phyloP scores from a whole-genome alignment of 805 yeast species.

The Ogataea nitratoaversa region DNA sequence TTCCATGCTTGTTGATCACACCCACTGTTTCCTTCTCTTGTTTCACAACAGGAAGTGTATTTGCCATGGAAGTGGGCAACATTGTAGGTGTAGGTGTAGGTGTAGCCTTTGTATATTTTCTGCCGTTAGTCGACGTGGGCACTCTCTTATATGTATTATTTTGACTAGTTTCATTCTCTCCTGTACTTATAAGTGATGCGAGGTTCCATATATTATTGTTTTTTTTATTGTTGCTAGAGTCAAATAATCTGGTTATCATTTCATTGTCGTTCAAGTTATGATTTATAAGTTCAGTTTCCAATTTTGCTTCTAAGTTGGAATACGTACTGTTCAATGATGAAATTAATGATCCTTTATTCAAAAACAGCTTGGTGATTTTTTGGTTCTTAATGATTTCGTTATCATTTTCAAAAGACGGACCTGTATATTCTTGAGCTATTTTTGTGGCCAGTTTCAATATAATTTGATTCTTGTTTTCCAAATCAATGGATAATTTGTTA shows the following conservation, averaged over 20 bases:
- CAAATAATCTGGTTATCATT: neutral
- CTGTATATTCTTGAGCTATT: constrained; percentile 19
- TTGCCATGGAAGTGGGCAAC: too few relatives aligned
- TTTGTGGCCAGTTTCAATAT: constrained; percentile 19
- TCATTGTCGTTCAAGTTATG: neutral
- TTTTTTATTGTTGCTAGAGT: too few relatives aligned
- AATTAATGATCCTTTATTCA: constrained; percentile 12
- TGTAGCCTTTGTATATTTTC: neutral
- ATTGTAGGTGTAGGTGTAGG: neutral
- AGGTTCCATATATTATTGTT: neutral
- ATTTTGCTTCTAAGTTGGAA: neutral
- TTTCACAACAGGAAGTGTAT: too few relatives aligned
- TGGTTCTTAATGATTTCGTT: constrained; percentile 16
- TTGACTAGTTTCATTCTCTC: neutral
- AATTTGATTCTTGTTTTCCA: constrained; percentile 18
- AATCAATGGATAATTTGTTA: constrained; percentile 10
- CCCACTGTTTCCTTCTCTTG: too few relatives aligned
- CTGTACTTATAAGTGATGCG: neutral
- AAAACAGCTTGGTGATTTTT: constrained; percentile 14
- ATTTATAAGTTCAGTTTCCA: neutral
- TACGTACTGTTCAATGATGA: constrained; percentile 10
- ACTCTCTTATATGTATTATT: neutral
- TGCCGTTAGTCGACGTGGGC: neutral
- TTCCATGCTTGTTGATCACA: neutral
- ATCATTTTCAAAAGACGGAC: constrained; percentile 14